Evolutionary conservation across 345 rosid genomes (phyloP).

Genomic region (Eucalyptus pauciflora): DNA sequence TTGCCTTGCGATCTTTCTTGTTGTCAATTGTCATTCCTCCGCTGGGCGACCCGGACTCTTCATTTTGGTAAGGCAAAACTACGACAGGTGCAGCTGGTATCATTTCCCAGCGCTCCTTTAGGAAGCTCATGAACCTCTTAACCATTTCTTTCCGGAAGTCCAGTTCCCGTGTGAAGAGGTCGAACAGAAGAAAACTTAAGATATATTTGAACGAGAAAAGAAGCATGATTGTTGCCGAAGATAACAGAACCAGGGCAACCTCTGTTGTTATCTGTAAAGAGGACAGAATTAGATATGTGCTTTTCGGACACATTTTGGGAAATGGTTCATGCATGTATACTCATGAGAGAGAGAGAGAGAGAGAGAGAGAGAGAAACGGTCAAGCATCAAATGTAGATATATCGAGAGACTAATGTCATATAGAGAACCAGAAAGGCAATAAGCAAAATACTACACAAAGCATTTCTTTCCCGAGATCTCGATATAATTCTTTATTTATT

Average conservation of each 20-base stretch:
- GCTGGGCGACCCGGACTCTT: conserved; percentile 19
- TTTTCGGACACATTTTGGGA: background rate
- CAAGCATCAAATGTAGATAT: background rate
- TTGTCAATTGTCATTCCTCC: conserved; percentile 19
- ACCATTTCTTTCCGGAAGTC: conserved; percentile 79
- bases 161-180: conserved; percentile 81
- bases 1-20: conserved; percentile 8
- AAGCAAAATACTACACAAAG: background rate
- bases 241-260: conserved; percentile 56
- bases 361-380: background rate
- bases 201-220: conserved; percentile 79
- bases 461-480: background rate
- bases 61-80: conserved; percentile 56
- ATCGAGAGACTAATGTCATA: background rate
- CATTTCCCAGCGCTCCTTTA: conserved; percentile 84
- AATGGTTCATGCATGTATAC: background rate
- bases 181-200: conserved; percentile 49
- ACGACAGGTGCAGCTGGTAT: conserved; percentile 78
- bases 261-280: conserved; percentile 63
- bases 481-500: background rate
- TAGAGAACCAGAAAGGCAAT: background rate
- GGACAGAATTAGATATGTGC: background rate
- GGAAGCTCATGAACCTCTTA: conserved; percentile 29
- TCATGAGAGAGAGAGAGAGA: background rate
- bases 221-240: conserved; percentile 47